Evolutionary conservation across 768 basidiomycete genomes (phyloP), one percentile per base, ranked within the genome.

Genomic region (Mycena galericulata): DNA sequence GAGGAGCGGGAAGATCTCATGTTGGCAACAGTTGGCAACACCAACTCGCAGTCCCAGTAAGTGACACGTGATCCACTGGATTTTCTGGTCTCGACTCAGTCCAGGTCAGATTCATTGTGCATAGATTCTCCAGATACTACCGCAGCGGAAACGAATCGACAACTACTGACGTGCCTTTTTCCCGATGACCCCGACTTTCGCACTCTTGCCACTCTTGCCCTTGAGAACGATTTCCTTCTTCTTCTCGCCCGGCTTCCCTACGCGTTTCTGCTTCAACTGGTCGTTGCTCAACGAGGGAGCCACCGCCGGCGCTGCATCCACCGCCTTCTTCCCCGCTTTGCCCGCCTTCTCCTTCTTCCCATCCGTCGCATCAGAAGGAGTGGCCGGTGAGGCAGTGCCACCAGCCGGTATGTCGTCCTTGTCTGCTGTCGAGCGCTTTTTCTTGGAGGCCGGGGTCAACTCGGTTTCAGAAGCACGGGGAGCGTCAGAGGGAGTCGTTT

Each of bases 201-300:
- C 85, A 63, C 85, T 88, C 77, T 85, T 87, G 30, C 79, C 81
- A 57, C 75, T 65, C 64, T 79, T 76, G 22, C 78, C 72, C 65
- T 78, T 76, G 43, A 78, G 63, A 12, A 81, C 66, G 68, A 79
- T 83, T 57, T 80, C 84, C 78, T 89, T 91, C 79, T 92, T 92
- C 81, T 86, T 89, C 77, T 87, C 87, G 3, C 82, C 82, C 51
- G 79, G 76, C 38, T 76, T 79, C 1, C 74, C 77, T 24, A 76
- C 76, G 60, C 83, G 82, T 75, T 90, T 90, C 75, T 84, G 81
- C 79, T 90, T 89, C 70, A 87, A 72, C 67, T 88, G 88, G 20
- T 84, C 81, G 51, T 75, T 81, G 10, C 79, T 82, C 56, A 85
- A 49, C 15, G 77, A 62, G 4, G 73, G 56, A 15, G 71, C 68